phyloP scores from a whole-genome alignment of 306 rosid species.

The Lathyrus oleraceus region DNA sequence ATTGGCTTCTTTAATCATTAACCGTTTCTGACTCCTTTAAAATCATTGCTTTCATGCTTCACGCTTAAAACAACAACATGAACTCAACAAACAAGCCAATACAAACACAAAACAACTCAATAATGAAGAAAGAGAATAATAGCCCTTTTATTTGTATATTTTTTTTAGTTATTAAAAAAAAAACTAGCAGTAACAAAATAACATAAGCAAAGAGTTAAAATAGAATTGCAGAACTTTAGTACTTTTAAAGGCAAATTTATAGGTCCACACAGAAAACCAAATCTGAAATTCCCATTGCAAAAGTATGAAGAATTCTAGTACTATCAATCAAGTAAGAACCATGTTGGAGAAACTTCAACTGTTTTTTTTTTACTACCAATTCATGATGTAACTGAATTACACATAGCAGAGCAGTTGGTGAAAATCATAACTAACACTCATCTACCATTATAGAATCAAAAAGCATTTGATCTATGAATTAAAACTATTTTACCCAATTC shows the following conservation, averaged over 20 bases:
- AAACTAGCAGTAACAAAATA: constrained; percentile 26
- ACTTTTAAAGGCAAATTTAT: constrained; percentile 46
- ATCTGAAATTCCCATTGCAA: constrained; percentile 29
- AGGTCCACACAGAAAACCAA: constrained; percentile 39
- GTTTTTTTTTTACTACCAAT: constrained; percentile 23
- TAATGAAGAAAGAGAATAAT: not conserved
- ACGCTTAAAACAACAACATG: constrained; percentile 51
- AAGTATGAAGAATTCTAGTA: not conserved
- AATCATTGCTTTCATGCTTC: constrained; percentile 60
- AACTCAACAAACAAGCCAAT: constrained; percentile 22
- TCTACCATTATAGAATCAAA: constrained; percentile 40
- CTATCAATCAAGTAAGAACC: not conserved
- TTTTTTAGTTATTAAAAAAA: not conserved
- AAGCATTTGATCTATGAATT: constrained; percentile 37
- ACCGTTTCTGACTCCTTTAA: constrained; percentile 39
- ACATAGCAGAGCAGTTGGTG: constrained; percentile 32
- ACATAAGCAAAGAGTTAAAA: constrained; percentile 39
- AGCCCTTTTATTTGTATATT: not conserved
- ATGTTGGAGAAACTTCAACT: constrained; percentile 23
- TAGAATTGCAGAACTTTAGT: constrained; percentile 49
- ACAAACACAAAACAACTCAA: constrained; percentile 29
- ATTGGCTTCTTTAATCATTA: constrained; percentile 42
- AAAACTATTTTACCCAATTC: constrained; percentile 30
- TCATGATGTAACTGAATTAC: constrained; percentile 1
- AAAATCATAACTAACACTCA: constrained; percentile 24